Evolutionary conservation across 2,329 filamentous ascomycete genomes (phyloP).

Genomic region (Chalaropsis thielavioides): DNA sequence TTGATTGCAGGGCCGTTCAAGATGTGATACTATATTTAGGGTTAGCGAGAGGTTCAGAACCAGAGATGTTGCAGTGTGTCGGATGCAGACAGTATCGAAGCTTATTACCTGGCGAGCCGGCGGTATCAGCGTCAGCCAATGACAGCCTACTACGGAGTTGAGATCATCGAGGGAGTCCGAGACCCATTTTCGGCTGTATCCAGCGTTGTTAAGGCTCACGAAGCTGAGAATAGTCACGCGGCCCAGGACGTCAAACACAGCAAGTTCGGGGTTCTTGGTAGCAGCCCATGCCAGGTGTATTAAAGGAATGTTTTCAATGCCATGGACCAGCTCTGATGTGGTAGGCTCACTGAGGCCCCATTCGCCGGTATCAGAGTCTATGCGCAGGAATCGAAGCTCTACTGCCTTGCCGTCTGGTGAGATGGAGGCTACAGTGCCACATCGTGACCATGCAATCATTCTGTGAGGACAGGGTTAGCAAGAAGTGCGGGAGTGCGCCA

Average conservation of each 20-base stretch:
- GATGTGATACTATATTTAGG: constrained; percentile 23
- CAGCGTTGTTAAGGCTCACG: constrained; percentile 59
- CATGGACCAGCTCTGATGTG: constrained; percentile 44
- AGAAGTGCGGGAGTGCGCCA: neutral
- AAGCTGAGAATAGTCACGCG: constrained; percentile 62
- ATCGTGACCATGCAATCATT: constrained; percentile 73
- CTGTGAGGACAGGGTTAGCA: constrained; percentile 31
- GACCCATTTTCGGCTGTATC: constrained; percentile 45
- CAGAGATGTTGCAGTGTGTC: neutral
- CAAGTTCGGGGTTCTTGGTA: constrained; percentile 61
- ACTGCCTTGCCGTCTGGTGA: constrained; percentile 55
- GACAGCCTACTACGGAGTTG: constrained; percentile 64
- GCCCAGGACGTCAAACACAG: constrained; percentile 66
- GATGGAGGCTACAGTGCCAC: constrained; percentile 73
- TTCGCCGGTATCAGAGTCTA: constrained; percentile 50
- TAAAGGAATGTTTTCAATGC: constrained; percentile 50
- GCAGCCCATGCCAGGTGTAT: constrained; percentile 72
- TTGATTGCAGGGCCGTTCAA: constrained; percentile 50
- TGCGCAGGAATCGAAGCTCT: constrained; percentile 57
- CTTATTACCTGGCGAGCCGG: constrained; percentile 28
- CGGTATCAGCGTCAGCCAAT: constrained; percentile 60
- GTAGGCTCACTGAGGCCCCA: constrained; percentile 69
- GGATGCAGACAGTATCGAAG: neutral
- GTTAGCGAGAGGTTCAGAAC: neutral
- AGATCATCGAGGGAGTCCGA: constrained; percentile 60